These are phyloP conservation scores for Colletotrichum sp. DNA, from an alignment of 2,329 filamentous ascomycete genomes.

Conservation along the genomic window DNA sequence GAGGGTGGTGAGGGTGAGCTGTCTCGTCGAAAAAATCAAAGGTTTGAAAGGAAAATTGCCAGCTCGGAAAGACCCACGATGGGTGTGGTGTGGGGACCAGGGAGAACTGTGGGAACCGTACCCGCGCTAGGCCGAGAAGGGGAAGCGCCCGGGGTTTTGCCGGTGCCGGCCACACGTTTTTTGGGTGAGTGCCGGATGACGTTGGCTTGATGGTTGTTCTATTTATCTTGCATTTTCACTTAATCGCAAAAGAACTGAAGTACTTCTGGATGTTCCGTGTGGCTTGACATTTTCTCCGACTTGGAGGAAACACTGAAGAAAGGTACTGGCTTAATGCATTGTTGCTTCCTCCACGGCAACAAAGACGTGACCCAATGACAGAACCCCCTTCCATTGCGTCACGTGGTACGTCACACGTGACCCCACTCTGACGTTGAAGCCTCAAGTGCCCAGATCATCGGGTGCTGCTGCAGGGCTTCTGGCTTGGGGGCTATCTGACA, in stretches of 20 bases:
- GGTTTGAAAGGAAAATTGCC: conserved; percentile 26
- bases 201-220: background rate
- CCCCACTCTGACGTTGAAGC: background rate
- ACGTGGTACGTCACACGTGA: conserved; percentile 16
- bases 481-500: background rate
- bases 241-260: background rate
- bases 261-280: background rate
- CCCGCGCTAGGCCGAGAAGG: background rate
- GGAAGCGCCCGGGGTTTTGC: conserved; percentile 12
- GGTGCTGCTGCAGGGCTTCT: conserved; percentile 8
- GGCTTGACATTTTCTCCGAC: background rate
- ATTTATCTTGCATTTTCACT: background rate
- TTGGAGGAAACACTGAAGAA: background rate
- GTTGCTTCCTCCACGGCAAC: background rate
- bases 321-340: too few species aligned
- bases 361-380: background rate
- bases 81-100: conserved; percentile 15
- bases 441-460: background rate
- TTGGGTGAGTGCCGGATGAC: conserved; percentile 9
- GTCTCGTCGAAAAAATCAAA: conserved; percentile 25
- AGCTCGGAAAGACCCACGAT: conserved; percentile 23
- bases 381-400: background rate
- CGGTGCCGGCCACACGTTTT: conserved; percentile 18
- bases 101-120: conserved; percentile 7
- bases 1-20: conserved; percentile 22